phyloP scores from a whole-genome alignment of 2,329 filamentous ascomycete genomes.

The Claviceps lovelessii region DNA sequence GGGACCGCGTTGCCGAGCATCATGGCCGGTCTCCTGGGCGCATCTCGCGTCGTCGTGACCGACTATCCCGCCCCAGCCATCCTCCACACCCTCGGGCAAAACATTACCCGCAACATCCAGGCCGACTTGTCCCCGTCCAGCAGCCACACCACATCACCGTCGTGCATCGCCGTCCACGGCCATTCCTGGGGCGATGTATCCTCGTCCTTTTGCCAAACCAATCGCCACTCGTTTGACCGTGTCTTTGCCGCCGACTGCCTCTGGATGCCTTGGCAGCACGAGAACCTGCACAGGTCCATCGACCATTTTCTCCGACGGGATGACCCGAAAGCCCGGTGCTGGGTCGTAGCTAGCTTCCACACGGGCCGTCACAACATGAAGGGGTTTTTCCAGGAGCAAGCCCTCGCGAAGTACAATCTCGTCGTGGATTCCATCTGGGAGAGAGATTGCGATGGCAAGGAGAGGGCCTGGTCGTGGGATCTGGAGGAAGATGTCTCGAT shows the following conservation, averaged over 20 bases:
- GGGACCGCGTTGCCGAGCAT: slow-evolving; percentile 75
- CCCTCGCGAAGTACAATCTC: slow-evolving; percentile 24
- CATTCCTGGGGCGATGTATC: slow-evolving; percentile 49
- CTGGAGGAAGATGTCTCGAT: slow-evolving; percentile 48
- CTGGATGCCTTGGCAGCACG: slow-evolving; percentile 62
- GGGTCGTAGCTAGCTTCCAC: slow-evolving; percentile 59
- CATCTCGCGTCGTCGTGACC: slow-evolving; percentile 59
- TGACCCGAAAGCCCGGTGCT: slow-evolving; percentile 32
- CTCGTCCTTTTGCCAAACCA: neutral
- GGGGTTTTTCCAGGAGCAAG: slow-evolving; percentile 43
- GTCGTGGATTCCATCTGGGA: slow-evolving; percentile 51
- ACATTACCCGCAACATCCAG: slow-evolving; percentile 33
- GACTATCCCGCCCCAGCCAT: slow-evolving; percentile 66
- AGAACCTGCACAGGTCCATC: slow-evolving; percentile 48
- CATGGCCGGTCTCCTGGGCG: slow-evolving; percentile 59
- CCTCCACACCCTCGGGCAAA: neutral
- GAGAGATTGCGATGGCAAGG: slow-evolving; percentile 48
- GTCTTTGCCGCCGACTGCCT: slow-evolving; percentile 59
- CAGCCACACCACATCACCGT: slow-evolving; percentile 3
- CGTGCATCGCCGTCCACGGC: slow-evolving; percentile 33
- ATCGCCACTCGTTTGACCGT: slow-evolving; percentile 36
- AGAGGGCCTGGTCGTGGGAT: slow-evolving; percentile 47
- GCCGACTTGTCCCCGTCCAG: slow-evolving; percentile 19
- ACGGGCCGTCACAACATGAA: slow-evolving; percentile 52
- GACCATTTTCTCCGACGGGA: slow-evolving; percentile 40